phyloP scores from a whole-genome alignment of 2,329 filamentous ascomycete genomes.

The Aureobasidium lini region DNA sequence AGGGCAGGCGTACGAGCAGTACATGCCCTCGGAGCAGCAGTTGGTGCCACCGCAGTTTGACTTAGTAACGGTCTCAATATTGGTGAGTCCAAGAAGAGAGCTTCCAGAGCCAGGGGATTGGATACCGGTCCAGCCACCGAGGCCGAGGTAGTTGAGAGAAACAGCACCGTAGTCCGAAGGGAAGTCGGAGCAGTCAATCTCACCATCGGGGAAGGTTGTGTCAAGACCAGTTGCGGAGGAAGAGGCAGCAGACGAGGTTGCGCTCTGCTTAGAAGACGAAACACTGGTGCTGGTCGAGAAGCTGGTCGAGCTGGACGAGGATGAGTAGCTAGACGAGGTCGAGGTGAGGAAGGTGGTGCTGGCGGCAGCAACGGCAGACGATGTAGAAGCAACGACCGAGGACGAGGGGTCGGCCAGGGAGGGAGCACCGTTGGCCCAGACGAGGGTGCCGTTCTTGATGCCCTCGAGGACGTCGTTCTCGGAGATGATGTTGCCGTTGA shows the following conservation, averaged over 20 bases:
- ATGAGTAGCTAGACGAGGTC: slow-evolving; percentile 22
- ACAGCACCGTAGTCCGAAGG: slow-evolving; percentile 76
- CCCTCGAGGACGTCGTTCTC: slow-evolving; percentile 61
- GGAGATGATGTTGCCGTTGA: slow-evolving; percentile 57
- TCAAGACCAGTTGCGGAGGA: slow-evolving; percentile 48
- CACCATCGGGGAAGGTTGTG: slow-evolving; percentile 66
- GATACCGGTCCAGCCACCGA: slow-evolving; percentile 73
- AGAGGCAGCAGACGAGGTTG: slow-evolving; percentile 13
- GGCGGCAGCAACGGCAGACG: slow-evolving; percentile 17
- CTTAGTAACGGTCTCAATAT: slow-evolving; percentile 60
- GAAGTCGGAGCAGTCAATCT: slow-evolving; percentile 64
- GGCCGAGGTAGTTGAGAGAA: slow-evolving; percentile 57
- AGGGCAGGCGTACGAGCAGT: slow-evolving; percentile 94
- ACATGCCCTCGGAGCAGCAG: slow-evolving; percentile 54
- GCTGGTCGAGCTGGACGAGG: slow-evolving; percentile 19
- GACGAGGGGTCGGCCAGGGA: slow-evolving; percentile 23
- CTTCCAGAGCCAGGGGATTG: slow-evolving; percentile 40
- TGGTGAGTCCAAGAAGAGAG: slow-evolving; percentile 30
- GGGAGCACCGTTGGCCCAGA: slow-evolving; percentile 52
- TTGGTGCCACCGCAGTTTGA: slow-evolving; percentile 49
- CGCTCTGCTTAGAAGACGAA: slow-evolving; percentile 21
- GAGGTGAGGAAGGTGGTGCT: slow-evolving; percentile 32
- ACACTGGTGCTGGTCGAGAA: slow-evolving; percentile 25
- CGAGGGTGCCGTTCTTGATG: slow-evolving; percentile 57
- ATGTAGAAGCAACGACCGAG: slow-evolving; percentile 22